These are phyloP conservation scores for Phytophthora pluvialis DNA, from an alignment of 352 stramenopile genomes.

Conservation along the genomic window DNA sequence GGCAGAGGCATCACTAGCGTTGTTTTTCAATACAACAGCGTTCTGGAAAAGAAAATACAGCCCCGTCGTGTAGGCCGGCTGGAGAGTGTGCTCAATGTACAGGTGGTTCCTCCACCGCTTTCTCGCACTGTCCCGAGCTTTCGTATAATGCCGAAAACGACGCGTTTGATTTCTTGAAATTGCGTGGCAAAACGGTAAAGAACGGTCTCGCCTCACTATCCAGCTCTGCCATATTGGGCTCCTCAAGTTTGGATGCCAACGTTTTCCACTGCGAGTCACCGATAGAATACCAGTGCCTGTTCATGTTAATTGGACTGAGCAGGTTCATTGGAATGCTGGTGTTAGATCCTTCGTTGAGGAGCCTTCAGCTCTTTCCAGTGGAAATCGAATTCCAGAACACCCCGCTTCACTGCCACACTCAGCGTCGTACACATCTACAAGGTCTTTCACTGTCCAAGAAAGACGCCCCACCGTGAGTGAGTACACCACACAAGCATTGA, in stretches of 20 bases:
- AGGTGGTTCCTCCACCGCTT: constrained; percentile 34
- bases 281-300: constrained; percentile 2
- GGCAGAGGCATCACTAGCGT: too few species aligned
- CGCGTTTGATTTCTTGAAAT: constrained; percentile 9
- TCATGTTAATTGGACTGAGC: constrained; percentile 17
- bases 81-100: too few species aligned
- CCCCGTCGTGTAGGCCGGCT: too few species aligned
- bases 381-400: constrained; percentile 5
- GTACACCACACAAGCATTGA: constrained; percentile 24
- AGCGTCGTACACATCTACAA: not conserved
- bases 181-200: constrained; percentile 7
- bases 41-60: too few species aligned
- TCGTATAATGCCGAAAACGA: not conserved
- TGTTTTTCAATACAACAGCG: too few species aligned
- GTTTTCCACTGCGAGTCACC: constrained; percentile 13
- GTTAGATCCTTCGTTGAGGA: not conserved
- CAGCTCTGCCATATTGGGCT: not conserved
- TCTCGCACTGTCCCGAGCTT: not conserved
- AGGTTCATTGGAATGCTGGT: not conserved
- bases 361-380: not conserved
- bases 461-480: constrained; percentile 31
- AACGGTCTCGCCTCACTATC: not conserved
- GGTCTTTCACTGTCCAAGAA: constrained; percentile 15
- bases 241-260: constrained; percentile 8
- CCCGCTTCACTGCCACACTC: not conserved